phyloP scores from a whole-genome alignment of 805 yeast genomes.

The Saccharomyces eubayanus region DNA sequence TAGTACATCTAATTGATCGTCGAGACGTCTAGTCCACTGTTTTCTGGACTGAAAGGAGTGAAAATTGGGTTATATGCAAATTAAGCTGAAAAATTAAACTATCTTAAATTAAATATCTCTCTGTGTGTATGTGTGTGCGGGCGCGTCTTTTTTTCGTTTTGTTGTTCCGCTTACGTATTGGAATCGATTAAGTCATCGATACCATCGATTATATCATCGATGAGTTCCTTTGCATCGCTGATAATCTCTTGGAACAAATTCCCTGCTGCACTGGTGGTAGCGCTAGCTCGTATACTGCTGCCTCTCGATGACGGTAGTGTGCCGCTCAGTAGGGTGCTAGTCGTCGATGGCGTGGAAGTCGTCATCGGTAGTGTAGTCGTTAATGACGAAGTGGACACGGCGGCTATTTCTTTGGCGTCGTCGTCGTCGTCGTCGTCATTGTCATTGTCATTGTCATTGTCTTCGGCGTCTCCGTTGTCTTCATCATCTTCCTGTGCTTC shows the following conservation, averaged over 20 bases:
- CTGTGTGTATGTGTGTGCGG: background rate
- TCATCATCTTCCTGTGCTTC: too few relatives aligned
- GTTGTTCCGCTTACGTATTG: background rate
- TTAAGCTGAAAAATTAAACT: background rate
- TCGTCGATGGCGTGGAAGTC: background rate
- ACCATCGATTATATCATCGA: constrained; percentile 23
- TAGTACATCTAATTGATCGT: background rate
- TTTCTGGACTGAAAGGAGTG: background rate
- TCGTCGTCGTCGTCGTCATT: constrained; percentile 6
- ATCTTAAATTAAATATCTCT: background rate
- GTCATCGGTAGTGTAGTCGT: background rate
- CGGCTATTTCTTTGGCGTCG: background rate
- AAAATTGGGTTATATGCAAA: background rate
- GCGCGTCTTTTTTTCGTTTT: background rate
- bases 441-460: constrained; percentile 19
- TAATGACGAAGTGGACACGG: background rate
- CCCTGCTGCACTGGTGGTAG: constrained; percentile 4
- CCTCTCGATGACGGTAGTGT: constrained; percentile 6
- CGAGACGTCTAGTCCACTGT: background rate
- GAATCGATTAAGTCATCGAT: constrained; percentile 8
- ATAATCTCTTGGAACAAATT: constrained; percentile 9
- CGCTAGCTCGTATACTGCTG: constrained; percentile 12
- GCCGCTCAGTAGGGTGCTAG: background rate
- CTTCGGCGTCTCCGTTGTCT: constrained; percentile 11
- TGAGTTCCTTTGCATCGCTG: constrained; percentile 18